Conservation (phyloP, 176 grass and related monocot genomes). For the Eleusine indica region DNA sequence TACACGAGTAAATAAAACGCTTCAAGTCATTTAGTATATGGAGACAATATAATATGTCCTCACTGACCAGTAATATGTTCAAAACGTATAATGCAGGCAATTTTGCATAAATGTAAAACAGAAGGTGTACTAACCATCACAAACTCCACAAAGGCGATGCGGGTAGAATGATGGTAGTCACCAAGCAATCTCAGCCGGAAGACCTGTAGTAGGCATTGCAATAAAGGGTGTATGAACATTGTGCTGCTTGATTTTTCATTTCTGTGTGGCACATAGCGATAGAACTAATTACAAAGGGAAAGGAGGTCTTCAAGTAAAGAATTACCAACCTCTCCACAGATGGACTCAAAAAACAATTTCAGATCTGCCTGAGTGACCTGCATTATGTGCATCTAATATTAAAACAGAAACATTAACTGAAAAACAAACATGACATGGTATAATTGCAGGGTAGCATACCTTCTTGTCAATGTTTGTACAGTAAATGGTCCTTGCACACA, state of each 20-base stretch:
- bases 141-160: constrained; percentile 99
- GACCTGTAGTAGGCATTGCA: constrained; percentile 58
- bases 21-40: constrained; percentile 19
- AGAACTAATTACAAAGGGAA: not conserved
- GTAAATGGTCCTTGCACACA: constrained; percentile 99
- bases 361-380: constrained; percentile 98
- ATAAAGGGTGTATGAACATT: constrained; percentile 9
- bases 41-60: not conserved
- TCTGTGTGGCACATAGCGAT: not conserved
- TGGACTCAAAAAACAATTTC: constrained; percentile 96
- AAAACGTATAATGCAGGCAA: not conserved
- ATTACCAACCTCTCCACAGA: constrained; percentile 92
- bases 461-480: constrained; percentile 99
- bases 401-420: constrained; percentile 29
- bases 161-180: constrained; percentile 95
- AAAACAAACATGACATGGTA: not conserved
- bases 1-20: not conserved
- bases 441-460: constrained; percentile 51
- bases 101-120: constrained; percentile 7
- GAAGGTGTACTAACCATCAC: constrained; percentile 68
- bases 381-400: constrained; percentile 35
- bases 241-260: constrained; percentile 32
- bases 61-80: constrained; percentile 3
- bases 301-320: constrained; percentile 33
- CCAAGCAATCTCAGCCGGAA: constrained; percentile 94